Percentiles rank a stretch among this genome's conserved stretches.
Conservation (phyloP, 805 yeast species). For the Blastobotrys parvus region DNA sequence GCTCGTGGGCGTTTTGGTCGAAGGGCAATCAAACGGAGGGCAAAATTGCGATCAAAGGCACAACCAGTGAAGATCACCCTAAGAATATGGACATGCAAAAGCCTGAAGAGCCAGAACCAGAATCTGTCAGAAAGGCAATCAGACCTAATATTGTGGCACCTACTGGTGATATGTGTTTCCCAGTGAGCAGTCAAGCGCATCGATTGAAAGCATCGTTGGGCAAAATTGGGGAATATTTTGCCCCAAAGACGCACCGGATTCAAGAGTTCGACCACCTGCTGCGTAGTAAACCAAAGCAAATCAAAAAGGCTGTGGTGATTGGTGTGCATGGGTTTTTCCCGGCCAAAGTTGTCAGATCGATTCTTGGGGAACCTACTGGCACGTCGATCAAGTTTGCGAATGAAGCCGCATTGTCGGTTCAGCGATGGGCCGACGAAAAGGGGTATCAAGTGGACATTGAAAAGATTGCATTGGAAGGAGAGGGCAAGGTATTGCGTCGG, state of each 20-base stretch:
- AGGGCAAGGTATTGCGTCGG: slow-evolving; percentile 81
- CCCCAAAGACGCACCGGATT: slow-evolving; percentile 10
- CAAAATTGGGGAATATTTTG: slow-evolving; percentile 13
- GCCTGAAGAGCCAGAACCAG: slow-evolving; percentile 2
- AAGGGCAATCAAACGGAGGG: slow-evolving; percentile 9
- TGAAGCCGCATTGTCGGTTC: slow-evolving; percentile 77
- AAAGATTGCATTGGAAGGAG: slow-evolving; percentile 88
- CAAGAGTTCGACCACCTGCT: slow-evolving; percentile 23
- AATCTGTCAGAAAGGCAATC: slow-evolving; percentile 4
- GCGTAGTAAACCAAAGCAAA: slow-evolving; percentile 16
- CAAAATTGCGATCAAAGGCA: slow-evolving; percentile 27
- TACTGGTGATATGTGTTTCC: slow-evolving; percentile 18
- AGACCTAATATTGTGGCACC: slow-evolving; percentile 24
- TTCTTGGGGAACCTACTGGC: slow-evolving; percentile 94
- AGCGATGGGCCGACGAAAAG: slow-evolving; percentile 49
- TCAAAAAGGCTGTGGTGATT: slow-evolving; percentile 63
- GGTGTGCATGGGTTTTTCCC: slow-evolving; percentile 98
- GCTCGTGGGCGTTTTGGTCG: slow-evolving; percentile 29
- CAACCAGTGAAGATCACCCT: slow-evolving; percentile 24
- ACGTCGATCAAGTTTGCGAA: slow-evolving; percentile 84
- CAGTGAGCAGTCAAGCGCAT: slow-evolving; percentile 18
- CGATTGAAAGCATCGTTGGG: slow-evolving; percentile 14
- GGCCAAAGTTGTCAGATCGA: slow-evolving; percentile 68
- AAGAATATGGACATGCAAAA: slow-evolving; percentile 11
- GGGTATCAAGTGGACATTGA: slow-evolving; percentile 50